A percentile compares a stretch with the other conserved stretches of the same genome.
These are phyloP conservation scores for Penicillium sp. DNA, from an alignment of 2,329 filamentous ascomycete genomes.

Conservation along the genomic window DNA sequence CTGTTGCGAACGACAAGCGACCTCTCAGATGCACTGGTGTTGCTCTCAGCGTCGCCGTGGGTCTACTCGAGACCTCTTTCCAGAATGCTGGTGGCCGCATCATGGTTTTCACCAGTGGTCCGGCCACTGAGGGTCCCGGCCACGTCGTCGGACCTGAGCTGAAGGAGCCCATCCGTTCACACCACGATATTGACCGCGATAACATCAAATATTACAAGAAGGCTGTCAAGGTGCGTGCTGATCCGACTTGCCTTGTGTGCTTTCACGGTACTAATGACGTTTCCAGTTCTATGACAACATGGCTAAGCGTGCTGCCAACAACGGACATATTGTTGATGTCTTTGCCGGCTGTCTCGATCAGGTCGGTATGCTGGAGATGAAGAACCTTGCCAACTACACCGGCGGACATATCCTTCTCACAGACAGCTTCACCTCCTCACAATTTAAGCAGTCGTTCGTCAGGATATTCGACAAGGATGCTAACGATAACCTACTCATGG, in stretches of 20 bases:
- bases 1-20: constrained; percentile 85
- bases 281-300: constrained; percentile 81
- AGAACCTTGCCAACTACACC: constrained; percentile 91
- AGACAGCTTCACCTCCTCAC: constrained; percentile 95
- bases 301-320: constrained; percentile 88
- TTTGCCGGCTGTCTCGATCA: constrained; percentile 96
- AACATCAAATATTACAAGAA: constrained; percentile 99
- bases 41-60: constrained; percentile 88
- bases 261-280: too few relatives aligned
- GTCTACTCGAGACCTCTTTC: constrained; percentile 86
- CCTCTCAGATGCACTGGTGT: constrained; percentile 88
- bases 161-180: constrained; percentile 90
- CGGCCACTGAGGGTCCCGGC: constrained; percentile 89
- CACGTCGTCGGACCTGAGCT: constrained; percentile 94
- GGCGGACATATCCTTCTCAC: constrained; percentile 97
- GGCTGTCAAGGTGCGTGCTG: constrained; percentile 66
- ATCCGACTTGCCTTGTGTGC: too few relatives aligned
- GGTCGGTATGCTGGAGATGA: constrained; percentile 96
- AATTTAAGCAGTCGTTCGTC: constrained; percentile 98
- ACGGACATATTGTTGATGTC: constrained; percentile 94
- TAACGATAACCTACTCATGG: constrained; percentile 91
- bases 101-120: constrained; percentile 93
- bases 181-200: constrained; percentile 96
- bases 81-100: constrained; percentile 90
- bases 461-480: constrained; percentile 97